These are phyloP conservation scores for Trypanosoma cruzi DNA, from an alignment of 208 protist species.

Conservation along the genomic window DNA sequence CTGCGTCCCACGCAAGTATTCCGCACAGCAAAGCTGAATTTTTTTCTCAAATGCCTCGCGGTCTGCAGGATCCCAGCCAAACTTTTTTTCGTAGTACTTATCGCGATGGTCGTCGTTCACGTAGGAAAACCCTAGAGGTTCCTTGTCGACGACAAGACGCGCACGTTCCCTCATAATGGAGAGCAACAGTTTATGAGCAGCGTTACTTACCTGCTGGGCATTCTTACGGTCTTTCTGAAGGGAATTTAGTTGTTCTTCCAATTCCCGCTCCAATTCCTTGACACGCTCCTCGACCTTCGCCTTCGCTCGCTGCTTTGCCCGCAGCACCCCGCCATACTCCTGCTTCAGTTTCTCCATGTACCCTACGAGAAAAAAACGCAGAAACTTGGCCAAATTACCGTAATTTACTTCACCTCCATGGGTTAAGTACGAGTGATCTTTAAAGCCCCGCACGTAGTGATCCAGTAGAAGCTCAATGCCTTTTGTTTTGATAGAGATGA, in stretches of 20 bases:
- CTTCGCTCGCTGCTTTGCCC: conserved; percentile 73
- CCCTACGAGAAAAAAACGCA: conserved; percentile 56
- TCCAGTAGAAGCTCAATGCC: conserved; percentile 95
- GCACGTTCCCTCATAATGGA: conserved; percentile 59
- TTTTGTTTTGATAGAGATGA: conserved; percentile 97
- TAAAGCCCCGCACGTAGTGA: conserved; percentile 83
- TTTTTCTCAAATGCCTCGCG: conserved; percentile 68
- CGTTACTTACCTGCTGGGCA: conserved; percentile 63
- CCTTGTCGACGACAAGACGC: conserved; percentile 63
- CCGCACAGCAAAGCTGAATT: conserved; percentile 64
- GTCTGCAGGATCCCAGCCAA: conserved; percentile 55
- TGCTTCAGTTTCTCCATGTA: conserved; percentile 53
- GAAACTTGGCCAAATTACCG: conserved; percentile 54
- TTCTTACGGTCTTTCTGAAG: conserved; percentile 36
- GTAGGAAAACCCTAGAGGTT: conserved; percentile 85
- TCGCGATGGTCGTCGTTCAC: conserved; percentile 67
- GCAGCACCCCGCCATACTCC: conserved; percentile 64
- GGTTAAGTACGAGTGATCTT: conserved; percentile 81
- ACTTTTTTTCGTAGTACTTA: conserved; percentile 84
- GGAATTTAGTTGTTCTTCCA: conserved; percentile 14
- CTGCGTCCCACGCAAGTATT: conserved; percentile 96
- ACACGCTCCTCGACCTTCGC: conserved; percentile 76
- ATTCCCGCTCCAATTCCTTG: conserved; percentile 31
- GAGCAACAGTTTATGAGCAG: conserved; percentile 43
- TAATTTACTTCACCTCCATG: conserved; percentile 86